Percentiles rank a stretch among this genome's conserved stretches.
Conservation (phyloP, 2,329 filamentous ascomycete species). For the Ramichloridium luteum region DNA sequence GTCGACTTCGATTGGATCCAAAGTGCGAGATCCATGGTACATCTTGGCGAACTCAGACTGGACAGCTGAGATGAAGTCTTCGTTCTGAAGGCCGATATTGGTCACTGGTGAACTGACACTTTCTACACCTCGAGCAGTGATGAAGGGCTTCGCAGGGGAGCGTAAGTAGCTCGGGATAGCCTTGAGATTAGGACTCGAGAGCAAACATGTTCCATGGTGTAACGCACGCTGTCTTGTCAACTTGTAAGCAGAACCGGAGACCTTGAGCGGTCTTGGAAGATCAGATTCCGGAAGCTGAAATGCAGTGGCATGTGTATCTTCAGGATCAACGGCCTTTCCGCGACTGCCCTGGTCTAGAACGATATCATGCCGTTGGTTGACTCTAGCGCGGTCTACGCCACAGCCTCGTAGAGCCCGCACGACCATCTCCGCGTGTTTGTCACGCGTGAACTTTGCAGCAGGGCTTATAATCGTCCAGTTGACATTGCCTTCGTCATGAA, state of each 20-base stretch:
- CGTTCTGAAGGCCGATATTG: constrained; percentile 55
- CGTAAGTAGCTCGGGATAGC: constrained; percentile 58
- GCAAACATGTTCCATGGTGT: constrained; percentile 85
- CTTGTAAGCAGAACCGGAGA: constrained; percentile 93
- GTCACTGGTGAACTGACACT: constrained; percentile 76
- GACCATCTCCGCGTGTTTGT: constrained; percentile 87
- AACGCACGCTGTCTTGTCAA: constrained; percentile 68
- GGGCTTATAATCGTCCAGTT: constrained; percentile 92
- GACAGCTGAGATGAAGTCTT: constrained; percentile 33
- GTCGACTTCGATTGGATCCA: constrained; percentile 35
- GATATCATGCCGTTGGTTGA: constrained; percentile 90
- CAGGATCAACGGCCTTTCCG: constrained; percentile 17
- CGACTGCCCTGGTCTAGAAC: constrained; percentile 49
- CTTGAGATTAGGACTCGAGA: constrained; percentile 62
- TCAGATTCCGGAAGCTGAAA: constrained; percentile 27
- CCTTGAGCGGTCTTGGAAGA: constrained; percentile 45
- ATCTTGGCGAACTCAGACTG: constrained; percentile 50
- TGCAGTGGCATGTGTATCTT: constrained; percentile 34
- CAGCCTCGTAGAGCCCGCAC: constrained; percentile 61
- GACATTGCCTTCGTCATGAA: constrained; percentile 84
- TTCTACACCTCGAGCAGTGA: constrained; percentile 75
- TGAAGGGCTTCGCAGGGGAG: constrained; percentile 64
- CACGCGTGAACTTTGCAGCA: constrained; percentile 60
- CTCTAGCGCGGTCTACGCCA: constrained; percentile 49
- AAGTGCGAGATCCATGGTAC: constrained; percentile 40